Base-by-base conservation (phyloP, 805 yeast species). In the Ogataea methylovora region DNA sequence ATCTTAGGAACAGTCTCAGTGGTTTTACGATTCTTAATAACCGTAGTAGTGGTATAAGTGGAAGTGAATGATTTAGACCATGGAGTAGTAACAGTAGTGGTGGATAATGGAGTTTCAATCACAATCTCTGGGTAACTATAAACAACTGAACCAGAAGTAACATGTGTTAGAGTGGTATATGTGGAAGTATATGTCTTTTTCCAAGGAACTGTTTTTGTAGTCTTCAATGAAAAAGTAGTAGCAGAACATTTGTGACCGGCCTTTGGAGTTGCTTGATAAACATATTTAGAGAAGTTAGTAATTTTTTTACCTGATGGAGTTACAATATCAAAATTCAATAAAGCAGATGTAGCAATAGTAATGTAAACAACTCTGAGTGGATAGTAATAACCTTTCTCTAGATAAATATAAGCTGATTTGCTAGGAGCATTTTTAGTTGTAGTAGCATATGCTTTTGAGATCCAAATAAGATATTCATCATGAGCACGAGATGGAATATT, bases 391-490 rank as follows among this genome's bases (percentile, higher is more conserved):
- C 32, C 34, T 10, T 9, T 16, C 9, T 17, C 8, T 20, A 35
- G 15, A 20, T 35, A 35, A 6, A 35, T 29, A 27, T 12, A 17
- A 4, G 34, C 18, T 2, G 40, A 24, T 13, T 12, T 17, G 20
- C 30, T 33, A 10, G 13, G 37, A 18, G 34, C 43, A 21, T 32
- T 33, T 4, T 30, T 4, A 10, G 23, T 12, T n/a, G 12, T 16
- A 19, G 28, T 35, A 11, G 14, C 10, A 2, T 32, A 10, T 9
- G 27, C 19, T 9, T 32, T 7, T 5, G 33, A 19, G 4, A 41
- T 35, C 14, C 28, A 38, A 37, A 46, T 27, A n/a, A 40, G 29
- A 5, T 38, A 35, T 2, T 24, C 18, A 11, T 30, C 30, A 7
- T 36, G 30, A n/a, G 20, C 20, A 24, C 36, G 38, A 8, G 27